Evolutionary conservation across 371 early-diverging fungal genomes (phyloP), one percentile per base, ranked within the genome.

Genomic region (Apophysomyces variabilis): DNA sequence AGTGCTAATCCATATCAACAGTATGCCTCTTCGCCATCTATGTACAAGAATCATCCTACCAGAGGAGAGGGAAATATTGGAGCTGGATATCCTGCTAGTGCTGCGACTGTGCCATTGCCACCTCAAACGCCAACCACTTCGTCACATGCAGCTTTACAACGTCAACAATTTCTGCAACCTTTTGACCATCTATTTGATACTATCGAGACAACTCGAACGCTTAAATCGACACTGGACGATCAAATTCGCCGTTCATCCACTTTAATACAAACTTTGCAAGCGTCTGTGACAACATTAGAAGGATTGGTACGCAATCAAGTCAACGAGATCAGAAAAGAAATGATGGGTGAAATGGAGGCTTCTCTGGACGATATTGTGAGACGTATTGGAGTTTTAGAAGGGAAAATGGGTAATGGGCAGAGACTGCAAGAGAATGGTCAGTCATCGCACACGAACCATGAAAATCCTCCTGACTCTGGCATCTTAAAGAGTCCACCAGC

Each of bases 191-290:
- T 87, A 14, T 87, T 84, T 71, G 89, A 88, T 59, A 83, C 85
- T 0, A 82, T 87, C 45, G 87, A 86, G 54, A 84, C 85, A 4
- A 82, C 83, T 3, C 77, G 83, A 3, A 81, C 79, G 0, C 76
- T 93, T 14, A 86, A 87, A 47, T 57, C 73, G 1, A 89, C 90
- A 0, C 73, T 93, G 65, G 89, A 90, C 66, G 92, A 91, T 58
- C 92, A 92, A 73, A 87, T 93, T 47, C 85, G 94, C 16, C 85
- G 87, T 16, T 89, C 92, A 4, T 80, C 90, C 1, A 82, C 90
- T 4, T 68, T 93, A 41, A 84, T 93, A n/a, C 91, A 92, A 65
- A 91, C 92, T 2, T 75, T 93, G 35, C 91, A 90, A 68, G 82
- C 89, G 6, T 85, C 87, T 1, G 87, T 88, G 4, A 84, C 86